These are phyloP conservation scores for Zasmidium citrigriseum DNA, from an alignment of 2,329 filamentous ascomycete species.

Conservation along the genomic window DNA sequence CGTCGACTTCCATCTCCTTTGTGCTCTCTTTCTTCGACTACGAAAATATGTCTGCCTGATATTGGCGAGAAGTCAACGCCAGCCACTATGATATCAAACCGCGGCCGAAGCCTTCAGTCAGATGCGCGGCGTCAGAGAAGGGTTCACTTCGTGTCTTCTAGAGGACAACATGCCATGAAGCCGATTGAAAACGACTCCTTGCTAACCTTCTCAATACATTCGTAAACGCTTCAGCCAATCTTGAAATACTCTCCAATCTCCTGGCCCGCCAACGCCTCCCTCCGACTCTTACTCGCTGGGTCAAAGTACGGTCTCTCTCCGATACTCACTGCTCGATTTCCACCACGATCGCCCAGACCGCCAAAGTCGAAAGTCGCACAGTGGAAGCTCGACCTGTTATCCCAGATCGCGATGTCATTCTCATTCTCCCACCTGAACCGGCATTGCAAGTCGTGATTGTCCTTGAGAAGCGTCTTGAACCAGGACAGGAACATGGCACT, in stretches of 20 bases:
- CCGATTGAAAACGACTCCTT: no score
- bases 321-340: slow-evolving; percentile 57
- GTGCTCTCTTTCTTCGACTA: not conserved
- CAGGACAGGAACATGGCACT: slow-evolving; percentile 23
- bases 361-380: slow-evolving; percentile 65
- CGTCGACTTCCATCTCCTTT: not conserved
- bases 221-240: not conserved
- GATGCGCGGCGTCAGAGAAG: no score
- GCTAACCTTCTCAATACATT: no score
- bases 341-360: slow-evolving; percentile 52
- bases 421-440: slow-evolving; percentile 50
- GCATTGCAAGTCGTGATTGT: slow-evolving; percentile 55
- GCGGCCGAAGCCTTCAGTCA: no score
- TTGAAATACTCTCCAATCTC: slow-evolving; percentile 7
- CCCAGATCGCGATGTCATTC: slow-evolving; percentile 63
- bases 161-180: no score
- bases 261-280: slow-evolving; percentile 12
- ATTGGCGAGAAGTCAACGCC: no score
- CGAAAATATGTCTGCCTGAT: not conserved
- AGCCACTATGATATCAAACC: no score
- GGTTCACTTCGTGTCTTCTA: no score
- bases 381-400: slow-evolving; percentile 63
- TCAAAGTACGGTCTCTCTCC: slow-evolving; percentile 59
- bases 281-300: slow-evolving; percentile 49
- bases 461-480: slow-evolving; percentile 38